A percentile compares a stretch with the other conserved stretches of the same genome.
Evolutionary conservation across 176 grass and related monocot genomes (phyloP).

Genomic region (Pontederia paniculata): DNA sequence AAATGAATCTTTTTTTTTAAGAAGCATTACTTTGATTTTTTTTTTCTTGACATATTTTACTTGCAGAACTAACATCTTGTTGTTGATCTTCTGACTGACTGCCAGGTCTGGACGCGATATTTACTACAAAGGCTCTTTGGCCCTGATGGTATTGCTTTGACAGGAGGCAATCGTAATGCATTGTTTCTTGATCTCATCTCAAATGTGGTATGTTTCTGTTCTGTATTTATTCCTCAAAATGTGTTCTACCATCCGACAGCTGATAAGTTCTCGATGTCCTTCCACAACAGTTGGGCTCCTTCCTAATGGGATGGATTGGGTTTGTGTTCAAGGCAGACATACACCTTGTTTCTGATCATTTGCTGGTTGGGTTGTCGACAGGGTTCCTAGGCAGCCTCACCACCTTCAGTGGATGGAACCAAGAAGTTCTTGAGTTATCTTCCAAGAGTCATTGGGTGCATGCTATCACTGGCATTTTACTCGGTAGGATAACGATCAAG

Average conservation of each 20-base stretch:
- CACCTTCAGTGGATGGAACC: conserved; percentile 96
- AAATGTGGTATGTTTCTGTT: conserved; percentile 45
- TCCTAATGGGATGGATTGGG: conserved; percentile 92
- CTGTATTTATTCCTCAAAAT: not conserved
- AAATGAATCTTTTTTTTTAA: too few relatives aligned
- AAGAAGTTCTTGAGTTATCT: conserved; percentile 67
- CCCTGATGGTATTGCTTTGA: conserved; percentile 47
- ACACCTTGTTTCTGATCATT: conserved; percentile 59
- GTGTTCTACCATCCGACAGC: not conserved
- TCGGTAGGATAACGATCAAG: conserved; percentile 37
- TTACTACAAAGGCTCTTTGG: conserved; percentile 78
- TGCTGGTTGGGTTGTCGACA: conserved; percentile 61
- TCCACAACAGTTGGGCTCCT: conserved; percentile 77
- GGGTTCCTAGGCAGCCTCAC: conserved; percentile 85
- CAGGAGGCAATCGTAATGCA: conserved; percentile 44
- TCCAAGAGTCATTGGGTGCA: conserved; percentile 80
- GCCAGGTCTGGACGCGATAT: conserved; percentile 78
- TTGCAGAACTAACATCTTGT: not conserved
- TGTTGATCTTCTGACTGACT: conserved; percentile 9
- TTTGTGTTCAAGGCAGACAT: conserved; percentile 92
- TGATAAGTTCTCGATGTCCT: not conserved
- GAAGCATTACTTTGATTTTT: not conserved
- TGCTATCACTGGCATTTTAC: conserved; percentile 55
- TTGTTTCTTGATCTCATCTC: conserved; percentile 90
- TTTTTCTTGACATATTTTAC: not conserved